These are phyloP conservation scores for Neofusicoccum ribis DNA, from an alignment of 2,329 filamentous ascomycete species.

Conservation along the genomic window DNA sequence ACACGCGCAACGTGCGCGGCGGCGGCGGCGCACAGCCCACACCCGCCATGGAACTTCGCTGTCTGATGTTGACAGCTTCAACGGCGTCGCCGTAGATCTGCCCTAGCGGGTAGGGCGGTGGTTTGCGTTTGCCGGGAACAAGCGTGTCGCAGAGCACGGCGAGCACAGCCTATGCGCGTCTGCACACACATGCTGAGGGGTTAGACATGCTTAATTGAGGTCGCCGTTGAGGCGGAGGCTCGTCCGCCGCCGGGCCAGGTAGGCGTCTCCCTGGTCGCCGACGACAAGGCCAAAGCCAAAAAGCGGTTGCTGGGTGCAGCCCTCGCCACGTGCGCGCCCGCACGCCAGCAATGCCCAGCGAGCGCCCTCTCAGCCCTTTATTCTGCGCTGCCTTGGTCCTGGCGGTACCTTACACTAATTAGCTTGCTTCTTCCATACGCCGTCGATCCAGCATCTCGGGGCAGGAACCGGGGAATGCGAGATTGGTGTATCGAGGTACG, in stretches of 20 bases:
- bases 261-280: neutral
- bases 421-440: too few relatives aligned
- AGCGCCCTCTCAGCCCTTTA: neutral
- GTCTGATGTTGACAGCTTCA: neutral
- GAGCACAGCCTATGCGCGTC: neutral
- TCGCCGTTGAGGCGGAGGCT: neutral
- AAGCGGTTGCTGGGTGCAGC: neutral
- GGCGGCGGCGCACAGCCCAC: neutral
- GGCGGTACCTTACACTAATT: too few relatives aligned
- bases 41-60: too few relatives aligned
- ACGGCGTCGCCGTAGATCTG: neutral
- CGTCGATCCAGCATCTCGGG: too few relatives aligned
- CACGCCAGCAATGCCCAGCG: neutral
- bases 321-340: neutral
- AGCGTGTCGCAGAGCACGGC: neutral
- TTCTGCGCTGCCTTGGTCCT: neutral
- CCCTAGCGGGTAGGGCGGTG: neutral
- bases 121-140: neutral
- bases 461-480: too few relatives aligned
- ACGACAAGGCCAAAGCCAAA: neutral
- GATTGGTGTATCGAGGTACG: too few relatives aligned
- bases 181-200: too few relatives aligned
- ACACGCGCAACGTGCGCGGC: neutral
- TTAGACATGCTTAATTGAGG: neutral
- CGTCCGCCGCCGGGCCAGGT: neutral